Conservation (phyloP, 2,329 filamentous ascomycete genomes). For the Fusarium camptoceras region DNA sequence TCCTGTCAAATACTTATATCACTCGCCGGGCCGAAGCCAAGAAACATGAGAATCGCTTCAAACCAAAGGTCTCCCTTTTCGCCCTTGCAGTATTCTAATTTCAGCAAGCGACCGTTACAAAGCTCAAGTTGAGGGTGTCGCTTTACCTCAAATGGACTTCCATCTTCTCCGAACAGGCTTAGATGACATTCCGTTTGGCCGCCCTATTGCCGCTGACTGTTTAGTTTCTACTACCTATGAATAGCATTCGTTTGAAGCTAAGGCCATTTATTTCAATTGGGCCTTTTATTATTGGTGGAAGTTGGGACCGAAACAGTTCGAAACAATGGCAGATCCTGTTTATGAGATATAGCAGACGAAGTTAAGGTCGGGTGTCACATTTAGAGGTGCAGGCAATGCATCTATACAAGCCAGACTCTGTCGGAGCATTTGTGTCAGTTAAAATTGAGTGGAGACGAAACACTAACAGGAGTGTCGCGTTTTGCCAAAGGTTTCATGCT, state of each 20-base stretch:
- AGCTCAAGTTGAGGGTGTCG: background rate
- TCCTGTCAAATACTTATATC: background rate
- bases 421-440: fast-evolving
- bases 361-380: background rate
- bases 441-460: background rate
- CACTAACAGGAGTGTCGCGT: background rate
- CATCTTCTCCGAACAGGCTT: background rate
- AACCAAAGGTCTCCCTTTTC: background rate
- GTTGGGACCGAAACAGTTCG: background rate
- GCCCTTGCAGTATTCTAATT: background rate
- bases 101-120: background rate
- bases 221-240: slow-evolving; percentile 16
- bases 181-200: background rate
- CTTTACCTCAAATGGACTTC: background rate
- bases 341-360: background rate
- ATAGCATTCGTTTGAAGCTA: slow-evolving; percentile 4
- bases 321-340: background rate
- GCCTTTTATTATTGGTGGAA: background rate
- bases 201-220: slow-evolving; percentile 1
- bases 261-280: background rate
- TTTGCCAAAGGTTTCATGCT: background rate
- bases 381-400: background rate
- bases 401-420: fast-evolving
- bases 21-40: slow-evolving; percentile 4
- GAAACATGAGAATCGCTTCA: slow-evolving; percentile 1